Conservation (phyloP, 345 rosid genomes). For the Sisymbrium altissimum region DNA sequence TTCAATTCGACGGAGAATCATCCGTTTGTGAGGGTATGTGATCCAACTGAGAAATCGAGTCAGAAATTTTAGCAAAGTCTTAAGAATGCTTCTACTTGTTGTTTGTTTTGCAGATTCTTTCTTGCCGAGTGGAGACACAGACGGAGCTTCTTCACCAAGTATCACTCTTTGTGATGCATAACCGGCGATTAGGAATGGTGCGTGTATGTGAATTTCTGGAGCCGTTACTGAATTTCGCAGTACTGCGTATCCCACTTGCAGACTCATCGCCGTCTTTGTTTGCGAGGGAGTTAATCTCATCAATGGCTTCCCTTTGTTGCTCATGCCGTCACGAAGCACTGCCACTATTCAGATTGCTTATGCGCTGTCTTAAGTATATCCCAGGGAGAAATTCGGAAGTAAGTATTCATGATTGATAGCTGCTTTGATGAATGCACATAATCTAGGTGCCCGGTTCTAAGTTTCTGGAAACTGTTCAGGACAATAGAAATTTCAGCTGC, state of each 20-base stretch:
- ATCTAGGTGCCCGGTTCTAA: not conserved
- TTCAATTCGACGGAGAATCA: constrained; percentile 54
- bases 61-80: not conserved
- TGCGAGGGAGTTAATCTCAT: constrained; percentile 55
- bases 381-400: constrained; percentile 51
- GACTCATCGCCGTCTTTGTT: constrained; percentile 45
- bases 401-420: constrained; percentile 27
- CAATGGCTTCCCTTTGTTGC: constrained; percentile 75
- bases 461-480: constrained; percentile 49
- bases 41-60: not conserved
- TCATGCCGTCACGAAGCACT: constrained; percentile 55
- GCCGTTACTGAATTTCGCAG: constrained; percentile 56
- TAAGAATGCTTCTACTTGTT: not conserved
- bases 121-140: constrained; percentile 55
- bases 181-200: constrained; percentile 46
- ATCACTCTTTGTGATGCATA: constrained; percentile 53
- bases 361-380: constrained; percentile 49
- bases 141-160: constrained; percentile 71
- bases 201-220: constrained; percentile 74
- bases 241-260: constrained; percentile 48
- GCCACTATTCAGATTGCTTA: constrained; percentile 59
- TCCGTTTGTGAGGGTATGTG: constrained; percentile 72
- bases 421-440: not conserved
- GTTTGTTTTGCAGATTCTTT: constrained; percentile 61
- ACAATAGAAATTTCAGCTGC: constrained; percentile 40